phyloP scores from a whole-genome alignment of 768 basidiomycete genomes.

The Tremella fuciformis region DNA sequence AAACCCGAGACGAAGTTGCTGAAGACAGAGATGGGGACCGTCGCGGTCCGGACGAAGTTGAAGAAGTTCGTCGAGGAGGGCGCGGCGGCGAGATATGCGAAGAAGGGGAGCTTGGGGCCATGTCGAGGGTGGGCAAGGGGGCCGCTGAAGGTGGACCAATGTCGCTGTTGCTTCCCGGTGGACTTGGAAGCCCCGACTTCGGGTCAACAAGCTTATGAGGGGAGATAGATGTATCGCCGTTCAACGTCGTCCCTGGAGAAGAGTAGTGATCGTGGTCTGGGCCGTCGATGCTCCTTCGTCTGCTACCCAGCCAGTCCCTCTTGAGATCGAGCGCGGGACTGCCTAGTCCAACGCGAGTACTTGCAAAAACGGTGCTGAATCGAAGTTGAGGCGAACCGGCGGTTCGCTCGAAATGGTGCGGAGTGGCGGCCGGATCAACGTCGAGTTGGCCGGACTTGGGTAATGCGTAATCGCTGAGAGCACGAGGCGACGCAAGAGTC shows the following conservation, averaged over 20 bases:
- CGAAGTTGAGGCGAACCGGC: not conserved
- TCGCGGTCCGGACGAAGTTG: not conserved
- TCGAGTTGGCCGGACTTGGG: not conserved
- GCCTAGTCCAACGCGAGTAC: constrained; percentile 6
- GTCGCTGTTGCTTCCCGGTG: constrained; percentile 40
- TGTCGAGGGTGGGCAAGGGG: not conserved
- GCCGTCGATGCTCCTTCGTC: not conserved
- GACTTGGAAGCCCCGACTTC: constrained; percentile 34
- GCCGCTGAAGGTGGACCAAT: constrained; percentile 5
- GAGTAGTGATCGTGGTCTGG: not conserved
- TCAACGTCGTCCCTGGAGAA: not conserved
- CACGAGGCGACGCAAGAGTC: not conserved
- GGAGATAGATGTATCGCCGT: not conserved
- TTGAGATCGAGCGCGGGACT: constrained; percentile 2
- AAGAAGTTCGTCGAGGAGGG: constrained; percentile 1
- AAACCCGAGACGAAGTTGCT: not conserved
- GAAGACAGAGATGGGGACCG: not conserved
- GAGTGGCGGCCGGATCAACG: not conserved
- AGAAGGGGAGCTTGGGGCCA: constrained; percentile 2
- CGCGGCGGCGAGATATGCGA: not conserved
- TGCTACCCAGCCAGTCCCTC: not conserved
- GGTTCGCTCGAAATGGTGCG: too few species aligned
- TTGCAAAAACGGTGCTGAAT: not conserved
- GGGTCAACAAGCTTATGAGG: constrained; percentile 26
- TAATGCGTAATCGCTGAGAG: not conserved